Percentiles rank a stretch among this genome's conserved stretches.
Evolutionary conservation across 345 rosid species (phyloP).

Genomic region (Eucalyptus cloeziana): DNA sequence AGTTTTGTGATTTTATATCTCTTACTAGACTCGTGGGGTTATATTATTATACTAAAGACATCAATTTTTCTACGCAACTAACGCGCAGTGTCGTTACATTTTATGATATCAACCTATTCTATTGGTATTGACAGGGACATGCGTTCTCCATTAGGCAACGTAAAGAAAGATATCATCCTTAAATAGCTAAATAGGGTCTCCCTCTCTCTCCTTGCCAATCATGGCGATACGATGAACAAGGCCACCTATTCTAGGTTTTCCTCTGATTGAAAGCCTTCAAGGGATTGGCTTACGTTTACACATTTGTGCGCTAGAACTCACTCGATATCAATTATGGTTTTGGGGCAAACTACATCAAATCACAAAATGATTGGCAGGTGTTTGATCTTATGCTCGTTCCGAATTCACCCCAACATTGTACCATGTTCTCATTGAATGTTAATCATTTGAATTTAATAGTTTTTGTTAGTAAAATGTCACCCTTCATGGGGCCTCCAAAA

Average conservation of each 20-base stretch:
- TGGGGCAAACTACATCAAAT: neutral
- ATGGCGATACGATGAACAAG: neutral
- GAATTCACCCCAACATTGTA: neutral
- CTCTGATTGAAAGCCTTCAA: neutral
- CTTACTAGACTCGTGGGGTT: too few species aligned
- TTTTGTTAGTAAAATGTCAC: neutral
- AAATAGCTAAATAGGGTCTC: neutral
- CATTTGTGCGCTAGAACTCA: neutral
- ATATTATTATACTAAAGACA: too few species aligned
- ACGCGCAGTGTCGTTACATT: neutral
- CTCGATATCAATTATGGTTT: neutral
- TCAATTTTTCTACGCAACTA: too few species aligned
- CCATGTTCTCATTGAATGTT: neutral
- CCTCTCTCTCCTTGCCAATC: neutral
- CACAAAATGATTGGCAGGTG: neutral
- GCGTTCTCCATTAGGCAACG: accelerated
- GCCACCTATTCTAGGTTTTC: neutral
- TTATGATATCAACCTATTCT: neutral
- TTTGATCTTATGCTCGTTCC: neutral
- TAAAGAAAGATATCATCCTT: neutral
- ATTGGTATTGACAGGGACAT: neutral
- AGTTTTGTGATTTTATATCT: too few species aligned
- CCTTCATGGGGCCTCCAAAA: neutral
- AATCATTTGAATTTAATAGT: neutral
- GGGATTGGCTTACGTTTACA: neutral